A percentile compares a stretch with the other conserved stretches of the same genome.
These are phyloP conservation scores for Periconia macrospinosa DNA, from an alignment of 2,329 filamentous ascomycete genomes.

Conservation along the genomic window DNA sequence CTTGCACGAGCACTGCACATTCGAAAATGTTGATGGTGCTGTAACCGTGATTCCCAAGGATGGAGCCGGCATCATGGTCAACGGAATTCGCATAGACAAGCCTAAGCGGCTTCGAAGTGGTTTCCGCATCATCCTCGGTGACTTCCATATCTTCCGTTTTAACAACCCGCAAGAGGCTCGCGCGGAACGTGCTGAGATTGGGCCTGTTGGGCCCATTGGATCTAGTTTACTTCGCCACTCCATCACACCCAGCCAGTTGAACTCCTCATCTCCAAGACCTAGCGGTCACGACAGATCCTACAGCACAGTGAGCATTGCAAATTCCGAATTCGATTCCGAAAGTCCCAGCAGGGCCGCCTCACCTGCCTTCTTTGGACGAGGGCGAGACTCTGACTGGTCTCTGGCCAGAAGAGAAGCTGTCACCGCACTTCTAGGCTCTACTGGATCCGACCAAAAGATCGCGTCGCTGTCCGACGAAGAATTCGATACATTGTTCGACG, in stretches of 20 bases:
- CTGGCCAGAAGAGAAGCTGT: slow-evolving; percentile 93
- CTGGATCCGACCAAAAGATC: slow-evolving; percentile 78
- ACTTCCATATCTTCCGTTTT: slow-evolving; percentile 98
- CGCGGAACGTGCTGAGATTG: slow-evolving; percentile 86
- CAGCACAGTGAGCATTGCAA: slow-evolving; percentile 68
- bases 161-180: slow-evolving; percentile 96
- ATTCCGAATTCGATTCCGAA: slow-evolving; percentile 73
- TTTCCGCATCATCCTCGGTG: slow-evolving; percentile 91
- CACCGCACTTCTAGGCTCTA: slow-evolving; percentile 75
- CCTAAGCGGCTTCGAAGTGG: slow-evolving; percentile 86
- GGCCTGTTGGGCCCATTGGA: slow-evolving; percentile 63
- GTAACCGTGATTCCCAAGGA: slow-evolving; percentile 90
- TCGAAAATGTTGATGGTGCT: slow-evolving; percentile 89
- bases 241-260: slow-evolving; percentile 65
- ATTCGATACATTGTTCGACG: slow-evolving; percentile 88
- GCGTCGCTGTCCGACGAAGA: slow-evolving; percentile 90
- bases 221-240: slow-evolving; percentile 82
- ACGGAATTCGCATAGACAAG: slow-evolving; percentile 85
- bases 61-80: slow-evolving; percentile 97
- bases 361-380: slow-evolving; percentile 67
- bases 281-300: slow-evolving; percentile 71
- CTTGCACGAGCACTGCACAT: slow-evolving; percentile 86
- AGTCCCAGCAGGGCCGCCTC: slow-evolving; percentile 74
- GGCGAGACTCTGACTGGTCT: slow-evolving; percentile 90
- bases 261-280: slow-evolving; percentile 62